Base-by-base conservation (phyloP, 2,329 filamentous ascomycete species). In the Pseudodiploospora longispora region DNA sequence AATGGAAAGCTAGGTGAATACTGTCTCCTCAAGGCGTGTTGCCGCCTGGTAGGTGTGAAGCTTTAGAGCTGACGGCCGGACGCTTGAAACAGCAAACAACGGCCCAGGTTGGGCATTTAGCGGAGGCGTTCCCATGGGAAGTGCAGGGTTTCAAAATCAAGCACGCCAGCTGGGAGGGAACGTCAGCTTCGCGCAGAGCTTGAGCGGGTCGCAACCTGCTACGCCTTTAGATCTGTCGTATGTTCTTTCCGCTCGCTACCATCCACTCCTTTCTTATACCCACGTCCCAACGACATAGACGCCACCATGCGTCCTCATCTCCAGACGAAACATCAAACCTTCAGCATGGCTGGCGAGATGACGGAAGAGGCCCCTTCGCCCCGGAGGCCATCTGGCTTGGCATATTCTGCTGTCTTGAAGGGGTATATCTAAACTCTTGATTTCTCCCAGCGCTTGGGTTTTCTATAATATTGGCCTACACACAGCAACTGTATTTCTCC, bases 131-230 rank as follows among this genome's bases (percentile, higher is more conserved):
- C 77, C 79, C 28, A 81, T 83, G 74, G 73, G 76, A 46, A 66
- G 67, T 54, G 71, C 70, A 55, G 68, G 69, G 36, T 67, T 80
- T 46, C 75, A 71, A 56, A 78, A 70, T 51, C 67, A 71, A 40
- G 62, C 68, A 43, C 69, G 76, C 57, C 72, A 79, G 65, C 63
- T 78, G 56, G 71, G 73, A 50, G 70, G 77, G 54, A 80, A 75
- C 60, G 67, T 80, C 47, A 83, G 79, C 62, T 83, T 83, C 63
- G 79, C 80, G 40, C 80, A 83, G 60, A 83, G 78, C 58, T 66
- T 83, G 56, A 74, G 73, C 56, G 76, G 76, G 50, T 81, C 79
- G 46, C 78, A 82, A 62, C 73, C 76, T 54, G 68, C 75, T 53
- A 78, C 79, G 50, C 73, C 78, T 36, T 64, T 83, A 48, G 80